Evolutionary conservation across 2,329 filamentous ascomycete genomes (phyloP).

Genomic region (Trichophyton benhamiae): DNA sequence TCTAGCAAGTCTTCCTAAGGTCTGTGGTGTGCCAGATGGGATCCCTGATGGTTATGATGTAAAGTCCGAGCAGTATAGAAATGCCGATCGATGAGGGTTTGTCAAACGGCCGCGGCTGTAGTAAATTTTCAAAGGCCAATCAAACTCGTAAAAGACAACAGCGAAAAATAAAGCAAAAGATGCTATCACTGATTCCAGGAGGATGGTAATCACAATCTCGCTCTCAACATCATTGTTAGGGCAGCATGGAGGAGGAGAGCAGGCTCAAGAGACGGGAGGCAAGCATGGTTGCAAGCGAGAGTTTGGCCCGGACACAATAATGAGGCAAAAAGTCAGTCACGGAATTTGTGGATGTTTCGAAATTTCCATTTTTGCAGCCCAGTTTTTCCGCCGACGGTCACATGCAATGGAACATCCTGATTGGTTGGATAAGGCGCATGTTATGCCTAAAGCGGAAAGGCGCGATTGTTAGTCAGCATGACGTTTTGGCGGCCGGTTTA

Average conservation of each 20-base stretch:
- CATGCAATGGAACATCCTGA: not conserved
- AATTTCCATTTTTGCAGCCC: not conserved
- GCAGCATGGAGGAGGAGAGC: slow-evolving; percentile 5
- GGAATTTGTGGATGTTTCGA: slow-evolving; percentile 4
- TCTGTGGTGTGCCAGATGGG: slow-evolving; percentile 8
- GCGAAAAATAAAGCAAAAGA: slow-evolving; percentile 10
- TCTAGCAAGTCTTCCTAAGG: not conserved
- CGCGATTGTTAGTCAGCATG: not conserved
- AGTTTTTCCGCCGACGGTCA: not conserved
- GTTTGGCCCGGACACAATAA: not conserved
- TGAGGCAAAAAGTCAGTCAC: slow-evolving; percentile 4
- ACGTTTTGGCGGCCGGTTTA: not conserved
- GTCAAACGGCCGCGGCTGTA: slow-evolving; percentile 10
- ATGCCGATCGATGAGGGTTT: slow-evolving; percentile 1
- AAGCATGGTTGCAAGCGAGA: slow-evolving; percentile 3
- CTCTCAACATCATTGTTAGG: slow-evolving; percentile 2
- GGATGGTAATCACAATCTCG: slow-evolving; percentile 11
- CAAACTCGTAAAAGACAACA: slow-evolving; percentile 15
- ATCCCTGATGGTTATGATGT: slow-evolving; percentile 6
- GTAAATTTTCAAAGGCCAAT: slow-evolving; percentile 1
- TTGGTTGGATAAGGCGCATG: not conserved
- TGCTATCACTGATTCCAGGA: slow-evolving; percentile 16
- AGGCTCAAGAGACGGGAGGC: slow-evolving; percentile 2
- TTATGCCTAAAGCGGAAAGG: not conserved
- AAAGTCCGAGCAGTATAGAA: slow-evolving; percentile 7